Evolutionary conservation across 768 basidiomycete genomes (phyloP), one percentile per base, ranked within the genome.

Genomic region (Cyclocybe cylindracea): DNA sequence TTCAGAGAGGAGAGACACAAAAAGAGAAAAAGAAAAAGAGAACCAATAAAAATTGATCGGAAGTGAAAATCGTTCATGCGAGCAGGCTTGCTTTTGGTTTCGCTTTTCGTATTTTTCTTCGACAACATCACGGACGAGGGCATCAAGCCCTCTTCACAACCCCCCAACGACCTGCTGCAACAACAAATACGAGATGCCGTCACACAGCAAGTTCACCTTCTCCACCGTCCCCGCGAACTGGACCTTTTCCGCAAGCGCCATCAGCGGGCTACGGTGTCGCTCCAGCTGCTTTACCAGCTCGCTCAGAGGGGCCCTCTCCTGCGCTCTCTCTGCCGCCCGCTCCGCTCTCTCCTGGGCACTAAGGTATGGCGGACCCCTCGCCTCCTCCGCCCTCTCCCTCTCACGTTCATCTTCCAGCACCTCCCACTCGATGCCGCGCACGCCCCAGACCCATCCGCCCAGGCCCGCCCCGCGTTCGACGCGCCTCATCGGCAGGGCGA

Each of bases 151-250:
- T 16, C 18, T 39, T 29, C 45, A 59, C 32, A 50, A 32, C 46
- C 45, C 49, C 37, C 57, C 60, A 32, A 61, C 58, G 34, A 63
- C 53, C 52, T 60, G 56, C 64, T 72, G 70, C 56, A 76, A 54
- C 53, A 73, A 47, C 53, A 75, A 58, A 56, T 70, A 71, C 50
- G 70, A 61, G 44, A 76, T 70, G 48, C 66, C 68, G 57, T 74
- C 73, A 39, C 69, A 71, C 29, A 76, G 61, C 46, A 58, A 63
- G 47, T 71, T 67, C 53, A 72, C 67, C 66, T 71, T 71, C 39
- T 67, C 66, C 53, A 70, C 66, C 40, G 73, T 74, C 39, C 66
- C 64, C 32, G 58, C 50, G 49, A 74, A 73, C 57, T 64, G 60
- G 41, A 70, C 58, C 43, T 58, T 69, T 4, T 55, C 58, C 44